phyloP scores from a whole-genome alignment of 495 filamentous ascomycete species.

The Aspergillus conjunctus region DNA sequence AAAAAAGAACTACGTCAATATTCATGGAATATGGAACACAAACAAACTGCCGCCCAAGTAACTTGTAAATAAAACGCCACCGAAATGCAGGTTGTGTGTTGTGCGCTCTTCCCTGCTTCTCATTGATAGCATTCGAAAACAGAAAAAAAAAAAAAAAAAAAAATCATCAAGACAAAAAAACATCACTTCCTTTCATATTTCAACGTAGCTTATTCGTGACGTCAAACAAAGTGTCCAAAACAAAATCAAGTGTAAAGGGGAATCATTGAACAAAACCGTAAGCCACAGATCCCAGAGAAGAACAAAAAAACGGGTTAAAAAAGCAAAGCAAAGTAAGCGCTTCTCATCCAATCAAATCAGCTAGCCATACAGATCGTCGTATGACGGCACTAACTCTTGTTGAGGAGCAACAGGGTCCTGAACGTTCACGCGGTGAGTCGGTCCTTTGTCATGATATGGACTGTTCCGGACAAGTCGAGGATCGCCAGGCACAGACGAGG shows the following conservation, averaged over 20 bases:
- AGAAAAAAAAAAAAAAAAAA: neutral
- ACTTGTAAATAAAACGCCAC: conserved; percentile 18
- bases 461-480: conserved; percentile 30
- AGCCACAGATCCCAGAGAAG: neutral
- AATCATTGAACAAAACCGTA: neutral
- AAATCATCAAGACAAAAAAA: too few relatives aligned
- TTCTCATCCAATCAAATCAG: neutral
- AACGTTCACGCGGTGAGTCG: conserved; percentile 18
- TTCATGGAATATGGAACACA: neutral
- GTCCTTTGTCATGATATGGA: conserved; percentile 32
- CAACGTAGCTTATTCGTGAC: conserved; percentile 1
- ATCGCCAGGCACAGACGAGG: conserved; percentile 39
- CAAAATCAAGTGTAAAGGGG: neutral
- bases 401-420: conserved; percentile 25
- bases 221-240: neutral
- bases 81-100: conserved; percentile 17
- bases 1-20: neutral
- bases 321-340: neutral
- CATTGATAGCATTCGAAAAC: neutral
- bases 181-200: neutral
- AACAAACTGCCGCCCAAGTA: conserved; percentile 14
- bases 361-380: conserved; percentile 51
- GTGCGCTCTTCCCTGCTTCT: neutral
- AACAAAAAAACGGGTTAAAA: conserved; percentile 10
- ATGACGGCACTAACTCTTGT: conserved; percentile 46